Evolutionary conservation across 805 yeast genomes (phyloP).

Genomic region (Jamesozyma jinghongensis): DNA sequence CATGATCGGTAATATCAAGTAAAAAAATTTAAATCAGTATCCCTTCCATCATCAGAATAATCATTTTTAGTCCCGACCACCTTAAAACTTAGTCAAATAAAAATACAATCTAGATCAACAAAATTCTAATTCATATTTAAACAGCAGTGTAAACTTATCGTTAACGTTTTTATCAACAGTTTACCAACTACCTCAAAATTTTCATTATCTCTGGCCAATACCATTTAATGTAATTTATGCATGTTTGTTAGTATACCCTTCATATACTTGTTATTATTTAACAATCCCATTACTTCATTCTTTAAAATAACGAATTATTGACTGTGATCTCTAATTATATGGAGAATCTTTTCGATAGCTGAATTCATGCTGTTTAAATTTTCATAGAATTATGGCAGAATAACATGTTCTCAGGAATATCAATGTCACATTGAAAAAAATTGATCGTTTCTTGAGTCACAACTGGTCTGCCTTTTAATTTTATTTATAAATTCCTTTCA

Average conservation of each 20-base stretch:
- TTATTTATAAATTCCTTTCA: neutral
- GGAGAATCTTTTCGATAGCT: conserved; percentile 53
- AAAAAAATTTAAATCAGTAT: neutral
- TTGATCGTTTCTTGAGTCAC: neutral
- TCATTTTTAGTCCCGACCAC: neutral
- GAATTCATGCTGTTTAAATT: conserved; percentile 57
- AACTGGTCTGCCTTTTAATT: no score
- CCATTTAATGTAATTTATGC: no score
- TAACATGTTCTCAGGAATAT: conserved; percentile 37
- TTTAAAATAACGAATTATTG: conserved; percentile 72
- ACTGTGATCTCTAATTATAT: conserved; percentile 72
- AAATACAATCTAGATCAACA: conserved; percentile 65
- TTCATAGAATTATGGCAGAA: conserved; percentile 71
- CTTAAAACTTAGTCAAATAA: conserved; percentile 58
- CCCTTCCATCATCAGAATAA: neutral
- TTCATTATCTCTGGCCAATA: conserved; percentile 60
- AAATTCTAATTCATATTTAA: conserved; percentile 52
- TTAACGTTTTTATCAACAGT: conserved; percentile 60
- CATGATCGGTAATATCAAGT: no score
- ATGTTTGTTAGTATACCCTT: no score
- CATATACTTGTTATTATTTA: no score
- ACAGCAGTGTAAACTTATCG: conserved; percentile 47
- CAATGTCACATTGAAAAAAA: neutral
- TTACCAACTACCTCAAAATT: conserved; percentile 67
- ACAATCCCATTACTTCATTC: conserved; percentile 53